phyloP scores from a whole-genome alignment of 148 eudicot genomes.

The Spergularia bocconei region DNA sequence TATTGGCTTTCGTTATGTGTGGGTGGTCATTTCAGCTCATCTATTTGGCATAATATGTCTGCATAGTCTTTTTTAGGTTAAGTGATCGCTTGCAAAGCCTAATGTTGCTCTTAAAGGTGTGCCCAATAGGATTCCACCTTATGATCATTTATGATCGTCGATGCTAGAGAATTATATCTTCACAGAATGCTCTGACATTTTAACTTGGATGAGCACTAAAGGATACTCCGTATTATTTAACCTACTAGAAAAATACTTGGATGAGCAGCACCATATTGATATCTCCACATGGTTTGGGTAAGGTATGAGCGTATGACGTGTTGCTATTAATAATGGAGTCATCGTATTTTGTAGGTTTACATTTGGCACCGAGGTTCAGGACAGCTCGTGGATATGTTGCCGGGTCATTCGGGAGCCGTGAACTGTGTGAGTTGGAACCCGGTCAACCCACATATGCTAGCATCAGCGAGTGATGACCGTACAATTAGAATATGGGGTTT shows the following conservation, averaged over 20 bases:
- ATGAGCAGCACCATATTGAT: neutral
- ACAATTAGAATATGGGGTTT: constrained; percentile 86
- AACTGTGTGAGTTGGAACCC: constrained; percentile 94
- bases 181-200: neutral
- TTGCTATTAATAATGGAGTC: neutral
- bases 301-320: neutral
- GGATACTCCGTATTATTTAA: neutral
- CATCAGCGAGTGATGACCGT: constrained; percentile 87
- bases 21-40: neutral
- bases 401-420: constrained; percentile 80
- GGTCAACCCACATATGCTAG: constrained; percentile 70
- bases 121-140: too few species aligned
- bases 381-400: constrained; percentile 54
- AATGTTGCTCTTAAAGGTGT: too few species aligned
- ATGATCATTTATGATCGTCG: too few species aligned
- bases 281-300: neutral
- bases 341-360: constrained; percentile 48
- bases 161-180: too few species aligned
- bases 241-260: neutral
- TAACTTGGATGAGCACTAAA: neutral
- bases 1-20: neutral
- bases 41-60: too few species aligned
- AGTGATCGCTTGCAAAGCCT: too few species aligned
- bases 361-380: constrained; percentile 84
- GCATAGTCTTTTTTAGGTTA: too few species aligned